Base-by-base conservation (phyloP, 148 eudicot genomes). In the Silene uniflora region DNA sequence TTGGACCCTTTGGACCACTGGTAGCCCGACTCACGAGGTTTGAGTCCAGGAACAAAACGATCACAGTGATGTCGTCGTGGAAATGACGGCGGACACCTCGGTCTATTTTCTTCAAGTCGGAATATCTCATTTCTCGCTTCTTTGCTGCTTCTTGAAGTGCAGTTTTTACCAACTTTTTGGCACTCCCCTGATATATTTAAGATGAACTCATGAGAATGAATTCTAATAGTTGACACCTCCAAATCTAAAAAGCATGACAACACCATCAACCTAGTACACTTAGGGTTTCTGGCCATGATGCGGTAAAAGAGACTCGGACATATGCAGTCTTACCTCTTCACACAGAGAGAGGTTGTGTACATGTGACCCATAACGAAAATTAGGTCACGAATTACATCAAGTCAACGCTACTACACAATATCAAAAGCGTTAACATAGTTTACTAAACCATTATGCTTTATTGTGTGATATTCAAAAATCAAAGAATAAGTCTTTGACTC, bases 121-220 rank as follows among this genome's bases (percentile, higher is more conserved):
- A 83, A 60, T 88, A 88, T 79, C 91, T 86, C 91, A 88, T 88
- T 83, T 88, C 91, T 73, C 91, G 85, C 72, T 88, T 88, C 78
- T 86, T 88, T 56, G 91, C 91, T 23, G 91, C 91, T 76, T 88
- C 89, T 62, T 81, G 86, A 73, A 88, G 73, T 6, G 91, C 91
- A n/a, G 79, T 66, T 76, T 86, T 88, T 73, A 88, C 73, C 73
- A 88, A 75, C 82, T 83, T 83, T 78, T 62, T 72, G 8, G 91
- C 91, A 76, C 85, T 88, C 79, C 91, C 91, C 91, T 88, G 58
- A 67, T 19, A 46, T n/a, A 68, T 42, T 68, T 11, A 17, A 63
- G 18, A 63, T 3, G 39, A 35, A 35, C 39, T 35, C 39, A 5
- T 35, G 39, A 35, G 39, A 35, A 35, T 35, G 39, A 35, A 35